Evolutionary conservation across 352 stramenopile genomes (phyloP).

Genomic region (Globisporangium polare): DNA sequence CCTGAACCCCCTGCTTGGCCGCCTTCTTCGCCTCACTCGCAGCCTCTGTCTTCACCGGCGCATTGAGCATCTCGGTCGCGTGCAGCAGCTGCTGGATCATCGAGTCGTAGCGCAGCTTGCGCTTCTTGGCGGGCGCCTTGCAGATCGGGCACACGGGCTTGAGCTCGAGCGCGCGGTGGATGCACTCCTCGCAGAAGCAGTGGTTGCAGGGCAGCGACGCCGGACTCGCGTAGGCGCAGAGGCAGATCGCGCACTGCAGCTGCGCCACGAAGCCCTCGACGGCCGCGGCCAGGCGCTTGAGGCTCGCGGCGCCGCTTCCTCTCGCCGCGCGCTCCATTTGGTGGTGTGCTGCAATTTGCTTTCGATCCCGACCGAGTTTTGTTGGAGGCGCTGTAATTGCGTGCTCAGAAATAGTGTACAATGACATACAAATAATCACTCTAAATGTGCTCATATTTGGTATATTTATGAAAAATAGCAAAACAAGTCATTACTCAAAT

Average conservation of each 20-base stretch:
- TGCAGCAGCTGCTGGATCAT: constrained; percentile 71
- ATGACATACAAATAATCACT: no score
- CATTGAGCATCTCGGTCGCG: constrained; percentile 48
- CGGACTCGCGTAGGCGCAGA: constrained; percentile 65
- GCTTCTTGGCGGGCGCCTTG: constrained; percentile 79
- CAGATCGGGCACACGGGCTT: constrained; percentile 80
- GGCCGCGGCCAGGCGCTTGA: constrained; percentile 49
- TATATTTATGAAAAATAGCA: no score
- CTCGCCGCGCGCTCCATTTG: constrained; percentile 11
- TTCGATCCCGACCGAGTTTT: background rate
- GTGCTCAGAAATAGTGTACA: background rate
- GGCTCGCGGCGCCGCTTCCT: constrained; percentile 12
- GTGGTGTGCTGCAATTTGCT: background rate
- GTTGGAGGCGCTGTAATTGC: background rate
- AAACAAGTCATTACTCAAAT: no score
- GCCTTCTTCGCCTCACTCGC: background rate
- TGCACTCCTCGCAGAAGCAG: constrained; percentile 87
- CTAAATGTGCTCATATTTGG: no score
- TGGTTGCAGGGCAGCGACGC: constrained; percentile 83
- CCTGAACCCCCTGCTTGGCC: background rate
- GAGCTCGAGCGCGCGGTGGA: constrained; percentile 77
- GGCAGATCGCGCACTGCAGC: constrained; percentile 82
- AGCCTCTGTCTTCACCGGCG: constrained; percentile 11
- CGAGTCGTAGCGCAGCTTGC: constrained; percentile 64
- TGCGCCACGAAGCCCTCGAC: constrained; percentile 69